Evolutionary conservation across 1,284 basidiomycete genomes (phyloP).

Genomic region (Boletus coffeatus): DNA sequence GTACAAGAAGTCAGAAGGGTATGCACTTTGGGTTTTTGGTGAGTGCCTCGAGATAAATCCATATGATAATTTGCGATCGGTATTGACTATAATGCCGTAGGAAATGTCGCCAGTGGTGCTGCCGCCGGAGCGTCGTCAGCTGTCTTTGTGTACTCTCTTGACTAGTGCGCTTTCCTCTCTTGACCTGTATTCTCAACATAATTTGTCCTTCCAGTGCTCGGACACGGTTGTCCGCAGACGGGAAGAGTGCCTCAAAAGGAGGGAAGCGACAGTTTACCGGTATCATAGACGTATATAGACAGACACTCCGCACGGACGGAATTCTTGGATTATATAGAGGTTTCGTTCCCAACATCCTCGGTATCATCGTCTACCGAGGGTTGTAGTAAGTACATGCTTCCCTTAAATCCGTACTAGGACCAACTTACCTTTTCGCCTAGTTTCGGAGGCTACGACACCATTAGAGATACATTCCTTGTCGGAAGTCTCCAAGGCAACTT

Average conservation of each 20-base stretch:
- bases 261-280: slow-evolving; percentile 41
- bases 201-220: slow-evolving; percentile 34
- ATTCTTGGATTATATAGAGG: slow-evolving; percentile 54
- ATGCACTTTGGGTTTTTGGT: slow-evolving; percentile 45
- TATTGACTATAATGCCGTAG: slow-evolving; percentile 19
- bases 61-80: background rate
- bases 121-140: slow-evolving; percentile 44
- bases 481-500: slow-evolving; percentile 56
- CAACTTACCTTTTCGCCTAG: slow-evolving; percentile 16
- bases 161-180: slow-evolving; percentile 38
- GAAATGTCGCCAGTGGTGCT: slow-evolving; percentile 42
- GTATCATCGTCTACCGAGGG: slow-evolving; percentile 59
- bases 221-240: slow-evolving; percentile 51
- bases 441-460: slow-evolving; percentile 48
- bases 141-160: slow-evolving; percentile 56
- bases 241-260: slow-evolving; percentile 39
- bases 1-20: slow-evolving; percentile 51
- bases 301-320: slow-evolving; percentile 50
- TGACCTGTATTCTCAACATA: background rate
- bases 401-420: background rate
- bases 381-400: slow-evolving; percentile 36
- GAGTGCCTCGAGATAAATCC: background rate
- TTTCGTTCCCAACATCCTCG: slow-evolving; percentile 57
- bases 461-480: slow-evolving; percentile 49
- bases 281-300: slow-evolving; percentile 43